Percentiles rank a stretch among this genome's conserved stretches.
phyloP scores from a whole-genome alignment of 129 eudicot genomes.

The Gnaphalium uliginosum region DNA sequence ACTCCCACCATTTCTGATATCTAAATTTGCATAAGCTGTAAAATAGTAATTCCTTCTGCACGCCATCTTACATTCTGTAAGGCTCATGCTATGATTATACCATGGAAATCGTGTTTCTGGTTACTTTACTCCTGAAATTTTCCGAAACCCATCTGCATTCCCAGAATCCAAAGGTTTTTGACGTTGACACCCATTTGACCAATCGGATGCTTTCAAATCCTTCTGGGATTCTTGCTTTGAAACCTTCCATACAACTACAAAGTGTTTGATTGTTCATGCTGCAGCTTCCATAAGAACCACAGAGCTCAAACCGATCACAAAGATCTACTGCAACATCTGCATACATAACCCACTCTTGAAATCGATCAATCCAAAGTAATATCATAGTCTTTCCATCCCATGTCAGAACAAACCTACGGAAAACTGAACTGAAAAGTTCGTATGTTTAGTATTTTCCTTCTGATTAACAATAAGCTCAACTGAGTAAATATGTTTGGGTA shows the following conservation, averaged over 20 bases:
- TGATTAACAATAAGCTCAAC: slow-evolving; percentile 18
- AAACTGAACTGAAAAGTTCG: background rate
- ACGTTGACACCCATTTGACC: slow-evolving; percentile 54
- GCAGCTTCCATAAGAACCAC: slow-evolving; percentile 27
- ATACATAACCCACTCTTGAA: slow-evolving; percentile 13
- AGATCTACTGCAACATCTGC: background rate
- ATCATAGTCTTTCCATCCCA: background rate
- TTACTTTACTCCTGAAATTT: slow-evolving; percentile 30
- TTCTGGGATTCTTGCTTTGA: slow-evolving; percentile 8
- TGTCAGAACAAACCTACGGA: no score
- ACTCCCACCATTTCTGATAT: slow-evolving; percentile 39
- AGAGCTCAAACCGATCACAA: slow-evolving; percentile 9
- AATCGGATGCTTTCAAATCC: slow-evolving; percentile 48
- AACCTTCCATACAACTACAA: slow-evolving; percentile 28
- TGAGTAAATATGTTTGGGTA: background rate
- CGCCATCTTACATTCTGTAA: slow-evolving; percentile 38
- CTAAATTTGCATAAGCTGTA: slow-evolving; percentile 44
- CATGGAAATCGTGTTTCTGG: slow-evolving; percentile 39
- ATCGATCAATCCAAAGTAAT: background rate
- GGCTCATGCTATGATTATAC: slow-evolving; percentile 30
- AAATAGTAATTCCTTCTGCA: slow-evolving; percentile 54
- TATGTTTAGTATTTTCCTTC: slow-evolving; percentile 23
- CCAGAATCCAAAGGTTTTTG: slow-evolving; percentile 31
- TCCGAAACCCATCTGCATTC: slow-evolving; percentile 35
- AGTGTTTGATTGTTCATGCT: slow-evolving; percentile 1